Evolutionary conservation across 177 flowering plant genomes (phyloP), one percentile per base, ranked within the genome.

Genomic region (Vitis hybrid): DNA sequence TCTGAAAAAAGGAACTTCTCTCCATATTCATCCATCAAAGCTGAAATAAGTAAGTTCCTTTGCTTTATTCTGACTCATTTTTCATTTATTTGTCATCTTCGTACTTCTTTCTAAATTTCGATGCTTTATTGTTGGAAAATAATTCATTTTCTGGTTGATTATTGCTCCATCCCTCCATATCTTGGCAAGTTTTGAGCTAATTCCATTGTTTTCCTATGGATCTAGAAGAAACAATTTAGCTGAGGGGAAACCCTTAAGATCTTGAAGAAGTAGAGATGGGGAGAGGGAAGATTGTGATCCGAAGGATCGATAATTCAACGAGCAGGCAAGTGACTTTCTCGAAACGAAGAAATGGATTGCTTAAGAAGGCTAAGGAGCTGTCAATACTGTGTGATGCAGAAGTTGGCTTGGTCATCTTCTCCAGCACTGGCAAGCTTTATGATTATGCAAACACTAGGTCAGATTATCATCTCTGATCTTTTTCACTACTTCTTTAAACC

Each of bases 351-450:
- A 86, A 63, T 14, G 89, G 89, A 49, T 68, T 86, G 82, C 66
- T 87, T 26, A 86, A 86, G 84, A 87, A 86, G 75, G 91, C 89
- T 12, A 85, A 65, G 62, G 89, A 87, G 76, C 76, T 87, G 2
- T 86, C 91, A 21, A 85, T 87, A 64, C 76, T 87, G 2, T 87
- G 91, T 18, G 91, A 87, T 55, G 91, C 91, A 0, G 89, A 87
- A 65, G 89, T 87, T 10, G 85, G 91, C 12, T 52, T 87, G 23
- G 79, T 85, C 23, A 79, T 87, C 75, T 87, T 87, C 79, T 87
- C 91, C 17, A 84, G 88, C 80, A 85, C 91, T 15, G 81, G 83
- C 48, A 87, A 78, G 84, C 88, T 87, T 62, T 82, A 87, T 59
- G 88, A 87, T 23, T 87, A 80, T 60, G 74, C 91, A 1, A 87